Percentiles rank a stretch among this genome's conserved stretches.
Conservation (phyloP, 1,284 basidiomycete species). For the Anthracocystis panici-leucophaei region DNA sequence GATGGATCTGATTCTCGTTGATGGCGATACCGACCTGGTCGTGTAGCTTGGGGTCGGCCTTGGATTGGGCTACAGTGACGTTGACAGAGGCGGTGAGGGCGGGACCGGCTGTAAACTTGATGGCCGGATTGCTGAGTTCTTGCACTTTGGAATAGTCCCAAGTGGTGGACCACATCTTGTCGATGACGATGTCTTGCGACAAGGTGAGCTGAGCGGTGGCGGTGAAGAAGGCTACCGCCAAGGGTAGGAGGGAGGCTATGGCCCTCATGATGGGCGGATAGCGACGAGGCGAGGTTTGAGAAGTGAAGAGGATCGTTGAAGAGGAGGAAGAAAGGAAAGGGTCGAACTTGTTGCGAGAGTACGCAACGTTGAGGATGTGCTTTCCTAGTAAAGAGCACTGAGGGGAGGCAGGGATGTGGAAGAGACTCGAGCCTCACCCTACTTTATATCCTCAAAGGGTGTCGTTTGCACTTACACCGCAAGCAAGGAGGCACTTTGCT, state of each 20-base stretch:
- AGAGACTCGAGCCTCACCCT: no score
- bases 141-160: constrained; percentile 38
- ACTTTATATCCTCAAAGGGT: no score
- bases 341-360: neutral
- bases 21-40: constrained; percentile 38
- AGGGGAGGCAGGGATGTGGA: no score
- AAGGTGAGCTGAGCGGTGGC: neutral
- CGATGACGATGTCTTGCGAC: constrained; percentile 34
- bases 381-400: no score
- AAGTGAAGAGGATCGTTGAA: neutral
- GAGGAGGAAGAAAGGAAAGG: neutral
- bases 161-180: constrained; percentile 45
- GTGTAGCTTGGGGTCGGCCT: constrained; percentile 1
- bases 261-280: neutral
- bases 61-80: constrained; percentile 7
- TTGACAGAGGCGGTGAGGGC: constrained; percentile 29
- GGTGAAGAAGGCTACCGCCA: constrained; percentile 6
- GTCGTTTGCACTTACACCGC: no score
- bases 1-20: constrained; percentile 36
- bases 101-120: constrained; percentile 27
- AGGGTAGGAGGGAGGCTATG: neutral
- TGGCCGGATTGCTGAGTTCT: constrained; percentile 34
- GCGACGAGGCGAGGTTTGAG: neutral
- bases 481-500: no score
- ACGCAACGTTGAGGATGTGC: no score